Conservation (phyloP, 768 basidiomycete genomes). For the Lactarius indigo region DNA sequence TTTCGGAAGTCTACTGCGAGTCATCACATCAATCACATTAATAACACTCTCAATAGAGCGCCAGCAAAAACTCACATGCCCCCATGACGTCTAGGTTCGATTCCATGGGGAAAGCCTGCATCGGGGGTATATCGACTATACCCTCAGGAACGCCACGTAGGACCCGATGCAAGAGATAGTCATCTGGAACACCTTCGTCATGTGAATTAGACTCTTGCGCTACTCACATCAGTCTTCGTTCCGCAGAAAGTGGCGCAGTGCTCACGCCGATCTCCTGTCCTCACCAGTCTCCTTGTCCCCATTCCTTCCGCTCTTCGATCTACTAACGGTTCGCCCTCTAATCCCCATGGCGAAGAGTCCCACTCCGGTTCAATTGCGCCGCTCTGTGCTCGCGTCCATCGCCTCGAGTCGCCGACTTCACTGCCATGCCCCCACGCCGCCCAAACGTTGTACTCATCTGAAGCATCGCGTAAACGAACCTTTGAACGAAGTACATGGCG, state of each 20-base stretch:
- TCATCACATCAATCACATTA: constrained; percentile 15
- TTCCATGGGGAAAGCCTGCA: constrained; percentile 87
- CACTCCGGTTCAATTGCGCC: constrained; percentile 78
- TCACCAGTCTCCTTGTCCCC: constrained; percentile 69
- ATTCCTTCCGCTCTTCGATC: constrained; percentile 75
- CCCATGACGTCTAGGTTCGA: constrained; percentile 95
- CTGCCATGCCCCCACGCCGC: constrained; percentile 62
- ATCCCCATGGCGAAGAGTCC: constrained; percentile 64
- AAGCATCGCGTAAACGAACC: constrained; percentile 76
- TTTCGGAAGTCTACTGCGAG: constrained; percentile 88
- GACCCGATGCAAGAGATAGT: constrained; percentile 77
- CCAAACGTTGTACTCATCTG: constrained; percentile 78
- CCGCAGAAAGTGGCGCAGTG: constrained; percentile 25
- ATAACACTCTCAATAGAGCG: constrained; percentile 1
- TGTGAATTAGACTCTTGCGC: constrained; percentile 56
- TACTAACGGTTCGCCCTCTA: constrained; percentile 44
- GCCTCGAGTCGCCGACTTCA: constrained; percentile 40
- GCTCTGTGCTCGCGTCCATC: constrained; percentile 60
- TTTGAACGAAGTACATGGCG: constrained; percentile 86
- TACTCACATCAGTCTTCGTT: constrained; percentile 29
- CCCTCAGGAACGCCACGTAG: constrained; percentile 88
- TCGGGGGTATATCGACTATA: constrained; percentile 64
- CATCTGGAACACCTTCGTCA: constrained; percentile 48
- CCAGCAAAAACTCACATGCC: constrained; percentile 55
- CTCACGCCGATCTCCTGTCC: constrained; percentile 73